Percentiles rank a stretch among this genome's conserved stretches.
These are phyloP conservation scores for Podila clonocystis DNA, from an alignment of 192 early-diverging fungal species.

Conservation along the genomic window DNA sequence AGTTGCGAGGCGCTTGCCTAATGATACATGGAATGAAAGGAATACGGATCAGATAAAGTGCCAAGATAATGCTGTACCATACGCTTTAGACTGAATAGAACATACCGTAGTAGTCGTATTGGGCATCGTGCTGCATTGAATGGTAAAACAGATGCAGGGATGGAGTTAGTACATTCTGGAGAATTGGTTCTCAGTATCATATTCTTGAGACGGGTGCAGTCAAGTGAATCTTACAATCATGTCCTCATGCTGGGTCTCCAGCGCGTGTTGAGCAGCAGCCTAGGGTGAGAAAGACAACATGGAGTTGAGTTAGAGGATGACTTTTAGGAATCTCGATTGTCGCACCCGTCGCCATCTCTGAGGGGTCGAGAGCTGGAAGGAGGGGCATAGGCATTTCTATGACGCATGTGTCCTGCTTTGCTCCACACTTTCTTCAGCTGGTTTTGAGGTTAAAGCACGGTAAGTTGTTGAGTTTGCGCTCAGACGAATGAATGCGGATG, in stretches of 20 bases:
- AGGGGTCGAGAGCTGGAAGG: no score
- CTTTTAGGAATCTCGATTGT: no score
- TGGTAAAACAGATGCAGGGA: background rate
- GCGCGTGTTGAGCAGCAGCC: slow-evolving; percentile 59
- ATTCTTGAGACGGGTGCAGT: background rate
- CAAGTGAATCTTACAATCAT: slow-evolving; percentile 76
- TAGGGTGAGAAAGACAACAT: background rate
- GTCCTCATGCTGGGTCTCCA: slow-evolving; percentile 90
- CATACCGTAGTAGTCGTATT: slow-evolving; percentile 67
- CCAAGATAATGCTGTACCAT: background rate
- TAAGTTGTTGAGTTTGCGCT: no score
- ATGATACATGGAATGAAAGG: slow-evolving; percentile 55
- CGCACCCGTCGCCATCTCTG: no score
- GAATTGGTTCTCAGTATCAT: background rate
- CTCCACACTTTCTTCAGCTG: no score
- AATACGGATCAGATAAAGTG: background rate
- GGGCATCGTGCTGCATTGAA: slow-evolving; percentile 65
- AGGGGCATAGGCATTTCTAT: no score
- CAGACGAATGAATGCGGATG: no score
- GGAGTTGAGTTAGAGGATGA: no score
- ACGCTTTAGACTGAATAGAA: background rate
- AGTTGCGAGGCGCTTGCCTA: slow-evolving; percentile 91
- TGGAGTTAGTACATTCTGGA: background rate
- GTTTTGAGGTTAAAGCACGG: no score
- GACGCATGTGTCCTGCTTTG: no score